A percentile compares a stretch with the other conserved stretches of the same genome.
These are phyloP conservation scores for Aspergillus luchuensis DNA, from an alignment of 2,329 filamentous ascomycete genomes.

Conservation along the genomic window DNA sequence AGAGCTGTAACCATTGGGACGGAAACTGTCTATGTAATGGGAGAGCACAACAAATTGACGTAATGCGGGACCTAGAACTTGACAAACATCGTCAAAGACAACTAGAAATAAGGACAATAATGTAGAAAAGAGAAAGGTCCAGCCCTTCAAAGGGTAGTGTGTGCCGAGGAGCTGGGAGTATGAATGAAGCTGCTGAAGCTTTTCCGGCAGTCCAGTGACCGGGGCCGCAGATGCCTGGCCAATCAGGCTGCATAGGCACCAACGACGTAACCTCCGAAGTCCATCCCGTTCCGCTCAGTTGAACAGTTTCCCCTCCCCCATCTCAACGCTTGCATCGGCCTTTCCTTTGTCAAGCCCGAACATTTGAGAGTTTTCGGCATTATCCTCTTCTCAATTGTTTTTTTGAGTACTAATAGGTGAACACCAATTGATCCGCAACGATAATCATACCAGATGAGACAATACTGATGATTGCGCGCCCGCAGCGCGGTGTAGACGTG, in stretches of 20 bases:
- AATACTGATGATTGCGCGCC: slow-evolving; percentile 16
- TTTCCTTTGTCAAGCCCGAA: slow-evolving; percentile 4
- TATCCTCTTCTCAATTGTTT: slow-evolving; percentile 5
- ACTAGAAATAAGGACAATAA: not conserved
- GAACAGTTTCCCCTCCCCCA: slow-evolving; percentile 3
- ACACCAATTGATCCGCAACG: slow-evolving; percentile 2
- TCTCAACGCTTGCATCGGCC: slow-evolving; percentile 1
- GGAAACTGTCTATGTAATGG: slow-evolving; percentile 12
- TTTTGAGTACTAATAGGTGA: slow-evolving; percentile 21
- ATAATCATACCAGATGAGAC: not conserved
- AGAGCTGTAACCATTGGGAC: slow-evolving; percentile 34
- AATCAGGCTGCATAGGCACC: slow-evolving; percentile 21
- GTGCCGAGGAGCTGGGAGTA: not conserved
- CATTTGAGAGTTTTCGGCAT: not conserved
- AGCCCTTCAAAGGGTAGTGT: not conserved
- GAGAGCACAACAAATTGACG: not conserved
- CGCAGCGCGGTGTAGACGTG: slow-evolving; percentile 24
- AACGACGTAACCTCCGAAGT: slow-evolving; percentile 25
- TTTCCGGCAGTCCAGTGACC: slow-evolving; percentile 11
- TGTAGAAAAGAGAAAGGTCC: not conserved
- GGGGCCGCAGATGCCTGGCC: slow-evolving; percentile 20
- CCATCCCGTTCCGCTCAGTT: slow-evolving; percentile 5
- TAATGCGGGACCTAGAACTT: not conserved
- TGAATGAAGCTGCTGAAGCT: slow-evolving; percentile 12
- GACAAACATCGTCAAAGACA: not conserved